Evolutionary conservation across 1,284 basidiomycete genomes (phyloP).

Genomic region (Neotropicomus parvogracilis): DNA sequence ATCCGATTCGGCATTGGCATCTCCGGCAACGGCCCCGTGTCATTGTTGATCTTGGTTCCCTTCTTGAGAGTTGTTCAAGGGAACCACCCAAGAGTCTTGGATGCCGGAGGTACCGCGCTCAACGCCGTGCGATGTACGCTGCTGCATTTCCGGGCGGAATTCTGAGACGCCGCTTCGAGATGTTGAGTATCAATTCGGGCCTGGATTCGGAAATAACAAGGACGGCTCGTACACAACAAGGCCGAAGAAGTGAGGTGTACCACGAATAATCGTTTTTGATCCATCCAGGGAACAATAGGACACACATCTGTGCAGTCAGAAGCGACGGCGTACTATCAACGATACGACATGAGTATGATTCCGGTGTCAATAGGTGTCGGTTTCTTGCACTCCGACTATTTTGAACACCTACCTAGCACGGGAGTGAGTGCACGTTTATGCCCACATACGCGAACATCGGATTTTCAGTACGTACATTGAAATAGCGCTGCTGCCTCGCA

Average conservation of each 20-base stretch:
- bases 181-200: not conserved
- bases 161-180: not conserved
- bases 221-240: not conserved
- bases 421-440: too few relatives aligned
- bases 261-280: slow-evolving; percentile 2
- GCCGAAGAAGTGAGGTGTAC: not conserved
- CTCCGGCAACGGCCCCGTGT: slow-evolving; percentile 6
- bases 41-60: not conserved
- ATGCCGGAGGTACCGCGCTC: not conserved
- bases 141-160: not conserved
- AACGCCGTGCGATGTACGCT: not conserved
- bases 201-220: slow-evolving; percentile 1
- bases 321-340: not conserved
- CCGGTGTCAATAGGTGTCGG: too few relatives aligned
- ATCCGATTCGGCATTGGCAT: slow-evolving; percentile 11
- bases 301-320: not conserved
- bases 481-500: too few relatives aligned
- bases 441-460: too few relatives aligned
- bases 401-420: too few relatives aligned
- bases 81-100: not conserved
- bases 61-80: not conserved
- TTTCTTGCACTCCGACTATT: too few relatives aligned
- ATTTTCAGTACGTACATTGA: too few relatives aligned
- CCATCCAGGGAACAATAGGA: not conserved
- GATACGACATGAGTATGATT: too few relatives aligned